Conservation (phyloP, 495 filamentous ascomycete species). For the Penicillium angulare region DNA sequence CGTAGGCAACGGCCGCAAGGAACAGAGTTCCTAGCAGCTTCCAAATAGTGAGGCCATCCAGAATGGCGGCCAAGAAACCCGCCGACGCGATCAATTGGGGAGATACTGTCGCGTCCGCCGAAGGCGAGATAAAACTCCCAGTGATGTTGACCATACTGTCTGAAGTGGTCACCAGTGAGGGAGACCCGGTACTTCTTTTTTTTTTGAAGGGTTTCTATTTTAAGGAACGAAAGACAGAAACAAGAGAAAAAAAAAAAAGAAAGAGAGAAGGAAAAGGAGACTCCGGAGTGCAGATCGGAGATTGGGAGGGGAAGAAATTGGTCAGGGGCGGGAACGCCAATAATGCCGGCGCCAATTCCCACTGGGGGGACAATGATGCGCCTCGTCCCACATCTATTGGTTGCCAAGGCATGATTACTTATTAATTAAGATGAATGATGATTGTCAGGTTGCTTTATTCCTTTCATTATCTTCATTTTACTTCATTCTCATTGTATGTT, state of each 20-base stretch:
- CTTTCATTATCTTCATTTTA: not conserved
- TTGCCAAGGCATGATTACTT: not conserved
- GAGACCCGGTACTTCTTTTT: conserved; percentile 7
- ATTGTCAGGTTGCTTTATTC: not conserved
- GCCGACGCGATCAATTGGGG: conserved; percentile 43
- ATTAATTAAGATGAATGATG: not conserved
- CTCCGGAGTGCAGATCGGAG: not conserved
- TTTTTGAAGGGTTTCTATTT: not conserved
- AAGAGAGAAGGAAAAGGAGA: conserved; percentile 4
- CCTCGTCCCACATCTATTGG: not conserved
- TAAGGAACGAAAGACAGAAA: conserved; percentile 1
- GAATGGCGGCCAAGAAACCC: conserved; percentile 42
- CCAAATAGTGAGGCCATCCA: conserved; percentile 60
- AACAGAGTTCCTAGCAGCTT: conserved; percentile 64
- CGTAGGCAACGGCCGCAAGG: conserved; percentile 70
- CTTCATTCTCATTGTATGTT: not conserved
- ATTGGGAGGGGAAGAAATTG: conserved; percentile 10
- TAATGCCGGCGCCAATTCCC: conserved; percentile 9
- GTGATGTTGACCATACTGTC: conserved; percentile 59
- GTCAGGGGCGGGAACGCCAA: conserved; percentile 29
- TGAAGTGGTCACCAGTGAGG: not conserved
- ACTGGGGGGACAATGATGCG: conserved; percentile 6
- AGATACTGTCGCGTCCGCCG: conserved; percentile 63
- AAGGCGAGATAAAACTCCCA: conserved; percentile 72
- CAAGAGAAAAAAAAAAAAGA: conserved; percentile 4